Base-by-base conservation (phyloP, 768 basidiomycete genomes). In the Suillus fuscotomentosus region DNA sequence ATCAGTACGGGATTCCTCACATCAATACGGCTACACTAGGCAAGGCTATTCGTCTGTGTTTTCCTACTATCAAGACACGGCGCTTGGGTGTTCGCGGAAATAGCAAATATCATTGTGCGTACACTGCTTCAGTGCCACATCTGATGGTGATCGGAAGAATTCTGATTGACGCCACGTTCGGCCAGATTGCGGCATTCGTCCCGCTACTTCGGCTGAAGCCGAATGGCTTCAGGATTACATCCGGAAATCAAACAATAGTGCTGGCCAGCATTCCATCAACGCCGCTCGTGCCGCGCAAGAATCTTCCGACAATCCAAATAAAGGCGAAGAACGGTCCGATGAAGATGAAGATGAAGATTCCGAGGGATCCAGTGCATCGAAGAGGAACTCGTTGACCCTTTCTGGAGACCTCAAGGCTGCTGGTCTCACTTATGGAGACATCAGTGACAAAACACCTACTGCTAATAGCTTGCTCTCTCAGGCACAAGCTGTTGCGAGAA, bases 11-110 rank as follows among this genome's bases (percentile, higher is more conserved):
- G 60, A 92, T 95, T 66, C 92, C 92, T 60, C 93, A 96, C 73
- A 94, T 97, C 81, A 97, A 96, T 82, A 94, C 95, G 43, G 95
- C 95, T 69, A 95, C 95, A 1, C 84, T 97, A 70, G 95, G 95
- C 66, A 97, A 97, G 77, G 94, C 95, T 54, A 95, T 97, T 72
- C 85, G 94, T 67, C 85, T 92, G 62, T 95, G 94, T 76, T 97
- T 95, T 79, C 93, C 93, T 57, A 92, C 91, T 67, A 95, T 97
- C 84, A 96, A 95, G 85, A 97, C 95, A 60, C 84, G 95, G 69
- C 90, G 95, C 64, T 78, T 97, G 65, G 95, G 95, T 65, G 94
- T 94, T 65, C 82, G 95, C 78, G 95, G 95, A 60, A 95, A 97
- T 81, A 94, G 92, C 81, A 96, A 95, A 84, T 97, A 97, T 79